phyloP scores from a whole-genome alignment of 805 yeast genomes.

The Lipomyces starkeyi region DNA sequence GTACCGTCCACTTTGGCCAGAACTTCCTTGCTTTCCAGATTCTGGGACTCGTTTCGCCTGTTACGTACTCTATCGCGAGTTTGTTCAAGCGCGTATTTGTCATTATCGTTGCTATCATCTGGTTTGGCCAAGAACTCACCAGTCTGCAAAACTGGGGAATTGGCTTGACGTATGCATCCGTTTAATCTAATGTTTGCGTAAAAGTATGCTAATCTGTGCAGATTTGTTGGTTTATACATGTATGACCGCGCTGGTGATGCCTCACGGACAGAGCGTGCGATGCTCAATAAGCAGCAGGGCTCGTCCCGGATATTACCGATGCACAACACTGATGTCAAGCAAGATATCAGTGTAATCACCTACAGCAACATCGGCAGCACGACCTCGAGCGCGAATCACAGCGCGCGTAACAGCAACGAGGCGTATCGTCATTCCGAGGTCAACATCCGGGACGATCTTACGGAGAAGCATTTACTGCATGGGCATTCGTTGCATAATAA shows the following conservation, averaged over 20 bases:
- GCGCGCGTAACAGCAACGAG: conserved; percentile 18
- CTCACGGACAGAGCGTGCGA: conserved; percentile 31
- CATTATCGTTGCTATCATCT: conserved; percentile 75
- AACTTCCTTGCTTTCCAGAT: conserved; percentile 81
- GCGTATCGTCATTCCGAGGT: conserved; percentile 19
- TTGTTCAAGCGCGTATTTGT: conserved; percentile 88
- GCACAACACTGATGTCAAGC: conserved; percentile 24
- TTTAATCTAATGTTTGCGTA: conserved; percentile 18
- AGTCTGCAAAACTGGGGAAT: conserved; percentile 52
- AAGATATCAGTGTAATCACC: conserved; percentile 5
- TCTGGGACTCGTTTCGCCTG: conserved; percentile 79
- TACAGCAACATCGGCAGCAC: conserved; percentile 15
- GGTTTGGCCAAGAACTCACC: conserved; percentile 56
- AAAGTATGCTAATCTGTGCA: background rate
- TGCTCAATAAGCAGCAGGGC: conserved; percentile 7
- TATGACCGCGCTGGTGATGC: conserved; percentile 52
- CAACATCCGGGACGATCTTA: conserved; percentile 10
- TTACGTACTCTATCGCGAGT: conserved; percentile 84
- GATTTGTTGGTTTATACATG: conserved; percentile 47
- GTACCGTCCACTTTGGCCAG: conserved; percentile 78
- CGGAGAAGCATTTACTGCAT: conserved; percentile 18
- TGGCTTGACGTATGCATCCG: conserved; percentile 42
- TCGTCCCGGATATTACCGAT: conserved; percentile 25
- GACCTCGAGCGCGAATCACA: background rate
- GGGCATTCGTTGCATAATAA: conserved; percentile 14